Conservation (phyloP, 352 stramenopile species). For the Pythium myriotylum region DNA sequence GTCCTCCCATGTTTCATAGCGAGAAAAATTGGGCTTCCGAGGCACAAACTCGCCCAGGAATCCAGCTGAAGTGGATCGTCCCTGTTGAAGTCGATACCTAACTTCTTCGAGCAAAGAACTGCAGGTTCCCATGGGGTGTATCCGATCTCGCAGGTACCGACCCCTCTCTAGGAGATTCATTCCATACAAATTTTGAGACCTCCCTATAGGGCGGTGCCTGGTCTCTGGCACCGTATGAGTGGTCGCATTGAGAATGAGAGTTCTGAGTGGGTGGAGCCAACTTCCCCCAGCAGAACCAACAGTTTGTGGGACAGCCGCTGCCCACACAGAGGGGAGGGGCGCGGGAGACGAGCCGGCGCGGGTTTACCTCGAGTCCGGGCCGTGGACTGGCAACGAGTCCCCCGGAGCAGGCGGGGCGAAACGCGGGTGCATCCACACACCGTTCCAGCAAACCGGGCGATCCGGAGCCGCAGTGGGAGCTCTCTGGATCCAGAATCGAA, state of each 20-base stretch:
- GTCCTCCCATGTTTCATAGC: no score
- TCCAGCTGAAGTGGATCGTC: neutral
- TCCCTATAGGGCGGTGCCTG: neutral
- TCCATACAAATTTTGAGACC: neutral
- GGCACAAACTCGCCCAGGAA: neutral
- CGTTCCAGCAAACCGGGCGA: slow-evolving; percentile 1
- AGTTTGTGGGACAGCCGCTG: slow-evolving; percentile 28
- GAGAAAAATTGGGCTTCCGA: neutral
- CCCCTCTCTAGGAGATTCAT: slow-evolving; percentile 13
- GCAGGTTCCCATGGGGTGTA: slow-evolving; percentile 18
- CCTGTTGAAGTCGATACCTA: slow-evolving; percentile 17
- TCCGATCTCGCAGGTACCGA: slow-evolving; percentile 10
- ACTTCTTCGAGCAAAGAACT: slow-evolving; percentile 21
- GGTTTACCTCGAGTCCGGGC: neutral
- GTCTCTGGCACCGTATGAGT: slow-evolving; percentile 10
- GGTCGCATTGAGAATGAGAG: slow-evolving; percentile 18
- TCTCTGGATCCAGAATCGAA: slow-evolving; percentile 11
- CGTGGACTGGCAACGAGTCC: no score
- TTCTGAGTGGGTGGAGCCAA: slow-evolving; percentile 19
- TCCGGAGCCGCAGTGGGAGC: neutral
- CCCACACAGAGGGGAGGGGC: slow-evolving; percentile 9
- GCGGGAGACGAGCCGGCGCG: slow-evolving; percentile 16
- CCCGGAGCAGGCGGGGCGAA: no score
- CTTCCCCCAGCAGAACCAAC: slow-evolving; percentile 20
- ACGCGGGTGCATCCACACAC: no score